Base-by-base conservation (phyloP, 2,329 filamentous ascomycete species). In the Aureobasidium pullulans region DNA sequence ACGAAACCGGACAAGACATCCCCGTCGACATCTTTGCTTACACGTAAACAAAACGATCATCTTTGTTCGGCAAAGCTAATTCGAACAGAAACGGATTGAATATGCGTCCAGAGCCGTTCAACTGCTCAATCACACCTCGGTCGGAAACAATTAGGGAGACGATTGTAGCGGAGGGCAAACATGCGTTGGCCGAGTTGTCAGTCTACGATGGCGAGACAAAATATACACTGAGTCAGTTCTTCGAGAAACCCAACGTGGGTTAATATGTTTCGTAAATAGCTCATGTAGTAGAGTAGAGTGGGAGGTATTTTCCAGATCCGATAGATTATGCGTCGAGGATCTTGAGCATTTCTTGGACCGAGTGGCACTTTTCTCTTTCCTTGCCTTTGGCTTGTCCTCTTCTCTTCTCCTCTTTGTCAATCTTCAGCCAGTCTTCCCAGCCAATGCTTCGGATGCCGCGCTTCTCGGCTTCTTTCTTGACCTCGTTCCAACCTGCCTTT, bases 401-500 rank as follows among this genome's bases (percentile, higher is more conserved):
- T 59, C 83, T 77, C 66, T 78, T 84, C 74, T 99, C 94, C 3
- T 80, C 85, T n/a, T 75, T 73, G 72, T 99, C 91, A 63, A 99
- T 96, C 63, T 76, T 84, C 72, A 84, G 77, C 94, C 94, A 99
- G 65, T 95, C 89, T 28, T 83, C 73, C 94, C 94, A 99, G 49
- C 79, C 83, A 16, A 96, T 86, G 13, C 84, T 80, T 57, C 79
- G 79, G 4, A 86, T 78, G 1, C 82, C 82, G 61, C 77, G 76
- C 32, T 72, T 73, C 54, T 81, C 74, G 0, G 82, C 78, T 49
- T 89, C 85, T 10, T 75, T 69, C 64, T 81, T 83, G 11, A 97
- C 79, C 1, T 81, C 90, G 4, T 90, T 85, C 92, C 92, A 97
- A 0, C 92, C 93, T 19, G 76, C 66, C 7, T 66, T 69, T 61